Base-by-base conservation (phyloP, 192 early-diverging fungal genomes). In the Coemansia sp. region DNA sequence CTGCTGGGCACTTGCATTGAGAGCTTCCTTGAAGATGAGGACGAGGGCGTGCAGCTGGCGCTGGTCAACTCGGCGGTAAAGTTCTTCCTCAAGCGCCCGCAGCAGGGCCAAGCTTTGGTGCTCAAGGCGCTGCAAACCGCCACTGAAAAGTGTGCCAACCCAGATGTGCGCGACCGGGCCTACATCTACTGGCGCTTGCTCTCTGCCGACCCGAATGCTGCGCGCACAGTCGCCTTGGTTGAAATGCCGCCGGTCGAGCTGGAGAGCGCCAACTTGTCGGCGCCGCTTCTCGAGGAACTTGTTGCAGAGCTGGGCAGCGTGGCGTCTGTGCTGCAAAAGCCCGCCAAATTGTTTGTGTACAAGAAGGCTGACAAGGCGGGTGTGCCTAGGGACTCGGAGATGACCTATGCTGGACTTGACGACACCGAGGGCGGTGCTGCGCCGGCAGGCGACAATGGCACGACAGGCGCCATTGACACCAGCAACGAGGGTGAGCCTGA, bases 121-220 rank as follows among this genome's bases (percentile, higher is more conserved):
- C 92, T 95, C 31, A 77, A 86, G 38, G 86, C 95, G 10, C 84
- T 99, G 46, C 92, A 95, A 74, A 88, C 86, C 13, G 93, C 95
- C 3, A 95, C 97, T 2, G 87, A 91, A 62, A 90, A 89, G 55
- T 90, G 88, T 65, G 93, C 97, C 62, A 96, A 95, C 72, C 93
- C 96, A 8, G 97, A 99, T 73, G 90, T 97, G 26, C 87, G 97
- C 28, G 97, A 99, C 69, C 87, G 97, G 16, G 96, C 95, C 6
- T 99, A 95, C 69, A 85, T 99, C 38, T 99, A 99, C 83, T 99
- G 97, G 97, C 85, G 97, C 60, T 82, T 99, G 62, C 81, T 99
- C 3, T 95, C 93, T 4, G 92, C 94, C 18, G 91, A 95, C 76
- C 97, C 97, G 7, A 88, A 93, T 65, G 91, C 94, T 5, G 95